A percentile compares a stretch with the other conserved stretches of the same genome.
These are phyloP conservation scores for Spiromastix sp. DNA, from an alignment of 2,329 filamentous ascomycete genomes.

Conservation along the genomic window DNA sequence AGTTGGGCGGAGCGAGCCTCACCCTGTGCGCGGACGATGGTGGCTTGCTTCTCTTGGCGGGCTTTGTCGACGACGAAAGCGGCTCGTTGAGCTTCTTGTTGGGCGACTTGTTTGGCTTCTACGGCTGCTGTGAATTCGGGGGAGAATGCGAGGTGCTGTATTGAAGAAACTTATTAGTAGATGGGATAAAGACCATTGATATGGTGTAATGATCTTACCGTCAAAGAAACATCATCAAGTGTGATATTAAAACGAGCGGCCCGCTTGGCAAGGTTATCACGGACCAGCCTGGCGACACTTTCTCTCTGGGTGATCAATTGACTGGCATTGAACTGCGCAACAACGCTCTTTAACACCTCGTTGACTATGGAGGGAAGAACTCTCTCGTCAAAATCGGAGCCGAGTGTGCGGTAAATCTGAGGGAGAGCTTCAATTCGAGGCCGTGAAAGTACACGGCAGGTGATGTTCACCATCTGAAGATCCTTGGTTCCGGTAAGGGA, in stretches of 20 bases:
- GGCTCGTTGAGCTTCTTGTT: slow-evolving; percentile 91
- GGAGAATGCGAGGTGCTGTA: slow-evolving; percentile 56
- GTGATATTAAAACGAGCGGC: slow-evolving; percentile 96
- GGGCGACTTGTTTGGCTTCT: slow-evolving; percentile 59
- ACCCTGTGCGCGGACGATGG: slow-evolving; percentile 96
- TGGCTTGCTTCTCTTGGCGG: slow-evolving; percentile 97
- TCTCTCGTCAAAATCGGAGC: slow-evolving; percentile 92
- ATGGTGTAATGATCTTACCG: slow-evolving; percentile 45
- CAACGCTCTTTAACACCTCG: slow-evolving; percentile 96
- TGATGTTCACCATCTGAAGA: slow-evolving; percentile 99
- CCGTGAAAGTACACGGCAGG: slow-evolving; percentile 92
- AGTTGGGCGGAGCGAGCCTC: slow-evolving; percentile 95
- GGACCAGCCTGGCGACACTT: slow-evolving; percentile 81
- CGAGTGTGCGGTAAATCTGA: slow-evolving; percentile 93
- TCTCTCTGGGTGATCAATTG: slow-evolving; percentile 99
- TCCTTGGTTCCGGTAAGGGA: slow-evolving; percentile 98
- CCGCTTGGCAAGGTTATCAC: slow-evolving; percentile 83
- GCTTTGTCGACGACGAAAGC: slow-evolving; percentile 99
- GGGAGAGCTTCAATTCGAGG: slow-evolving; percentile 81
- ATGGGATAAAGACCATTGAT: neutral
- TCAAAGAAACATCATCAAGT: slow-evolving; percentile 93
- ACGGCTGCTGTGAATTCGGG: slow-evolving; percentile 60
- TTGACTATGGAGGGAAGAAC: slow-evolving; percentile 97
- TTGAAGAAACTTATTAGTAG: slow-evolving; percentile 7
- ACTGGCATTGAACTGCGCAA: slow-evolving; percentile 96